Evolutionary conservation across 1,139 yeast genomes (phyloP), one percentile per base, ranked within the genome.

Genomic region (Zhuliangozyma parablackwelliae): DNA sequence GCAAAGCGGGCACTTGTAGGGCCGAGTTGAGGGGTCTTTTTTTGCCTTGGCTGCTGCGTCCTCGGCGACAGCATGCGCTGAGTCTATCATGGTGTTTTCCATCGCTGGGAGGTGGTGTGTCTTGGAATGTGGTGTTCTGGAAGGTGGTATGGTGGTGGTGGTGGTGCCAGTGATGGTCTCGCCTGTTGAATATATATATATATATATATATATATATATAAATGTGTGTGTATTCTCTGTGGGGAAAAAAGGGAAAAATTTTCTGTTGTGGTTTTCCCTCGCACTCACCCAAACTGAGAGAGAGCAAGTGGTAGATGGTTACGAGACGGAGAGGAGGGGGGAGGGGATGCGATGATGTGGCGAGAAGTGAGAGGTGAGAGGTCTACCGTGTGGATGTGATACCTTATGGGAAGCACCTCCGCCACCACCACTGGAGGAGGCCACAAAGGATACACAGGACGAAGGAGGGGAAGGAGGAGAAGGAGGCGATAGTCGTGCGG

Each of bases 1-100:
- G 61, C 97, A 90, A 55, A 85, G 75, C 12, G 96, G 90, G 53
- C 97, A 90, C 57, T 87, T 85, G 68, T 86, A 89, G 5, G 97
- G 97, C 48, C 94, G 56, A 28, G 28, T 8, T 2, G 49, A 35
- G 8, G 63, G 60, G 37, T 60, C 65, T 43, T 57, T 58, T 13
- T 39, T 36, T 21, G 12, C 29, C 37, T 50, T 51, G 12, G 40
- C 23, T 9, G 33, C 24, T 2, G 30, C 24, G 11, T 13, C 20
- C 9, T 10, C 32, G 8, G 10, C 27, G 23, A 20, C 12, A 5
- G 10, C 20, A 8, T 12, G 26, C 3, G 2, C 9, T 12, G 32
- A 26, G 28, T 10, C 12, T 8, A 26, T 10, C 11, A 10, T 26
- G 28, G 11, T 26, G 28, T 23, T 23, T 9, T 23, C 9, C 24